Base-by-base conservation (phyloP, 1,284 basidiomycete species). In the Apiotrichum akiyoshidainum region DNA sequence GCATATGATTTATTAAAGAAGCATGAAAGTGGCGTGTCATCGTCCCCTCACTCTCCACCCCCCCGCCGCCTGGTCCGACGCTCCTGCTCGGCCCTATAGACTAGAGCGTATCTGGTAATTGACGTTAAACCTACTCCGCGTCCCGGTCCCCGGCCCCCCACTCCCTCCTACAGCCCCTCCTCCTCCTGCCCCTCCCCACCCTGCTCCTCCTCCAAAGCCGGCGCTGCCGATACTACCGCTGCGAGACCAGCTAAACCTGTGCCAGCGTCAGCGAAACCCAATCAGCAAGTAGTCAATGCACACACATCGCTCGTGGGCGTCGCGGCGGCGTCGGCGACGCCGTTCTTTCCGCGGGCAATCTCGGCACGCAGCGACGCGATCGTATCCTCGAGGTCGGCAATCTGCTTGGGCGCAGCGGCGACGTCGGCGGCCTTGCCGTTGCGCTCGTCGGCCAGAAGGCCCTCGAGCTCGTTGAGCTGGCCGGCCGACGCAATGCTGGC, bases 301-400 rank as follows among this genome's bases (percentile, higher is more conserved):
- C 58, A 37, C 58, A 59, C 58, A 52, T 59, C 58, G 35, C 40
- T 33, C 19, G 58, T 44, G 6, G 40, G 48, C 35, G 37, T 50
- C 35, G 47, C 47, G 34, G 47, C 47, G 34, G 53, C 10, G 34
- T 56, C 35, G 59, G 41, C 35, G n/a, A 46, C 54, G 13, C 34
- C 55, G 17, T 37, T 55, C 10, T 34, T 14, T 46, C 47, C n/a
- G 4, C 16, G 1, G 37, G 54, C 61, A 17, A 63, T 46, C 53
- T 60, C 44, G 40, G 47, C 46, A 13, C 52, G 54, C 13, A 59
- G 60, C 46, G 46, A 39, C 14, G 52, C 39, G 21, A 58, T 42
- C 40, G 55, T 58, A 41, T 57, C 41, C 48, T 57, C 55, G 33
- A 59, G 52, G 42, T 31, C 33, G 42, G 52, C 51, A 50, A 57